phyloP scores from a whole-genome alignment of 179 eudicot genomes.

The Beta macrorhiza region DNA sequence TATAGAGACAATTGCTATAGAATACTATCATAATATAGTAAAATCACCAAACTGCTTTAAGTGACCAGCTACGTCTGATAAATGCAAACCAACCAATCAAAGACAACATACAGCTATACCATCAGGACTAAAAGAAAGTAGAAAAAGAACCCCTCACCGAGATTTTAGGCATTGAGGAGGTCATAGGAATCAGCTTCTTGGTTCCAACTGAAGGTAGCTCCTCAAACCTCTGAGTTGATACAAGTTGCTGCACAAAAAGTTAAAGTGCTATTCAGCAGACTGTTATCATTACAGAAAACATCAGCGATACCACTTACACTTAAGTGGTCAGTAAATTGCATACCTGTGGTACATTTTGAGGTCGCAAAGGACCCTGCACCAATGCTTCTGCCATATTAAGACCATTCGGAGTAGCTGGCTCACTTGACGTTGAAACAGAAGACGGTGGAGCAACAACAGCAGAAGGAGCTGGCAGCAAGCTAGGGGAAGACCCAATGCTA shows the following conservation, averaged over 20 bases:
- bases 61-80: neutral
- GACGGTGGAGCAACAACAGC: slow-evolving; percentile 23
- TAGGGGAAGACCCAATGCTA: slow-evolving; percentile 31
- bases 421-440: slow-evolving; percentile 28
- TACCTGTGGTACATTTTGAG: slow-evolving; percentile 61
- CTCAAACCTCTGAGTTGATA: slow-evolving; percentile 60
- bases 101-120: neutral
- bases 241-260: slow-evolving; percentile 38
- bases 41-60: neutral
- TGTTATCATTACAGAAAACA: neutral
- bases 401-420: slow-evolving; percentile 37
- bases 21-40: neutral
- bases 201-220: slow-evolving; percentile 67
- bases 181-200: slow-evolving; percentile 77
- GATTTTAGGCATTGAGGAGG: slow-evolving; percentile 62
- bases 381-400: slow-evolving; percentile 79
- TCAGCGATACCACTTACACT: neutral
- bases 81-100: neutral
- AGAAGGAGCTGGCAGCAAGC: slow-evolving; percentile 32
- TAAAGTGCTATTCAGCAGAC: neutral
- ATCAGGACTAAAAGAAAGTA: neutral
- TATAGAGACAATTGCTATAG: neutral
- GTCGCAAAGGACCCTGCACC: slow-evolving; percentile 58
- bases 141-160: slow-evolving; percentile 35
- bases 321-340: neutral